A percentile compares a stretch with the other conserved stretches of the same genome.
These are phyloP conservation scores for Omphalotus guepiniiformis DNA, from an alignment of 768 basidiomycete genomes.

Conservation along the genomic window DNA sequence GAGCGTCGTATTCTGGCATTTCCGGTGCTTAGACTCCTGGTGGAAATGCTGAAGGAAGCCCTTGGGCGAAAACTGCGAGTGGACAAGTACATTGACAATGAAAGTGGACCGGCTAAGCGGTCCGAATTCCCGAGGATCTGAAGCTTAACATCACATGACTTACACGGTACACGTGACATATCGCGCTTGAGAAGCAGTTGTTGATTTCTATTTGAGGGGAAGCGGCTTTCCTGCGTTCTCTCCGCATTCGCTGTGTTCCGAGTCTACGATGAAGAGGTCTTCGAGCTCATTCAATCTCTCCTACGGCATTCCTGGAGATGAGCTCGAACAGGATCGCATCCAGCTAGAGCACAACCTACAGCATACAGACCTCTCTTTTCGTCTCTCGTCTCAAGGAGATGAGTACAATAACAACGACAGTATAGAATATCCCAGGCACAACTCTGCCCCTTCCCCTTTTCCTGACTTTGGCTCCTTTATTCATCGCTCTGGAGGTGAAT, in stretches of 20 bases:
- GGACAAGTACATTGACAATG: too few relatives aligned
- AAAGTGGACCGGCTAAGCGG: neutral
- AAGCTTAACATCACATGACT: too few relatives aligned
- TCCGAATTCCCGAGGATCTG: neutral
- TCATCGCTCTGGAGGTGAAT: conserved; percentile 49
- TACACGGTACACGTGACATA: conserved; percentile 3
- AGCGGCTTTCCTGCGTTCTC: neutral
- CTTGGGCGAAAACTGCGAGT: too few relatives aligned
- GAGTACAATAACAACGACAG: conserved; percentile 42
- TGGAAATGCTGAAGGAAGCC: too few relatives aligned
- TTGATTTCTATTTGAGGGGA: neutral
- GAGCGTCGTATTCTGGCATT: conserved; percentile 38
- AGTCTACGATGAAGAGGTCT: neutral
- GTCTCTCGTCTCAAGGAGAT: conserved; percentile 52
- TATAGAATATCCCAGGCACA: conserved; percentile 72
- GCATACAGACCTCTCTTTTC: conserved; percentile 67
- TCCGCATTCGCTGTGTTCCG: neutral
- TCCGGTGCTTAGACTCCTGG: neutral
- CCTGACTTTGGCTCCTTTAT: conserved; percentile 61
- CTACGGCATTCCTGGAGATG: conserved; percentile 41
- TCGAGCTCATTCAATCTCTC: neutral
- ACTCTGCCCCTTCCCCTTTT: conserved; percentile 52
- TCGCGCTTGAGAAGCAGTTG: neutral
- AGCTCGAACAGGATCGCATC: conserved; percentile 71
- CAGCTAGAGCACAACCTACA: conserved; percentile 77